Conservation (phyloP, 345 rosid genomes). For the Aquilaria yunnanensis region DNA sequence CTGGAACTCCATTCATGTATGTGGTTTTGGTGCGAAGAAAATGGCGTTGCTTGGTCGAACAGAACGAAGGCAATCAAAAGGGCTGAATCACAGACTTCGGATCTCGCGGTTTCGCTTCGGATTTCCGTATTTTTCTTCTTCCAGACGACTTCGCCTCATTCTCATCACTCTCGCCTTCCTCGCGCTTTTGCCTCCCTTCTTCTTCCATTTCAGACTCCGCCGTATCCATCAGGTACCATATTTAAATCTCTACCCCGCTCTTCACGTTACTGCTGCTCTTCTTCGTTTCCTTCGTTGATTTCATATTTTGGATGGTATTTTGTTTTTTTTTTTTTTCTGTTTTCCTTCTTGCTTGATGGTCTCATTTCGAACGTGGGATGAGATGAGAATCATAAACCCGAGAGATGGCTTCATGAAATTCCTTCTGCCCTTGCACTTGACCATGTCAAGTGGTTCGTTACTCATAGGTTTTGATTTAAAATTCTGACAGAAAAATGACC, state of each 20-base stretch:
- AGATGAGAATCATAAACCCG: too few relatives aligned
- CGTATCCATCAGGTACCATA: conserved; percentile 46
- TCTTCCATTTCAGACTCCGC: conserved; percentile 83
- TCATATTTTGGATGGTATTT: background rate
- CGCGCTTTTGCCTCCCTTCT: conserved; percentile 74
- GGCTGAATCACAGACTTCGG: conserved; percentile 8
- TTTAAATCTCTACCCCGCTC: background rate
- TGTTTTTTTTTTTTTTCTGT: background rate
- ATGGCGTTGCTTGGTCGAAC: conserved; percentile 9
- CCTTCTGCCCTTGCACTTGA: too few relatives aligned
- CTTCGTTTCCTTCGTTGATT: too few relatives aligned
- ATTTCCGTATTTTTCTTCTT: conserved; percentile 18
- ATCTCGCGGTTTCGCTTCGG: conserved; percentile 8
- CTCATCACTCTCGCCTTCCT: conserved; percentile 48
- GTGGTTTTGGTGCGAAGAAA: background rate
- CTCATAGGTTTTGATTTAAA: background rate
- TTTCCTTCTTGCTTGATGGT: background rate
- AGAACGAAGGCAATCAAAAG: conserved; percentile 7
- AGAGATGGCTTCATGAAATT: too few relatives aligned
- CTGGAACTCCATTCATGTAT: too few relatives aligned
- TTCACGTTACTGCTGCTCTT: background rate
- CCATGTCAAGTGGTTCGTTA: background rate
- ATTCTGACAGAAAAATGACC: background rate
- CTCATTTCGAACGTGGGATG: too few relatives aligned
- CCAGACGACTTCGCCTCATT: conserved; percentile 37